These are phyloP conservation scores for Pseudogymnoascus sp. DNA, from an alignment of 2,329 filamentous ascomycete species.

Conservation along the genomic window DNA sequence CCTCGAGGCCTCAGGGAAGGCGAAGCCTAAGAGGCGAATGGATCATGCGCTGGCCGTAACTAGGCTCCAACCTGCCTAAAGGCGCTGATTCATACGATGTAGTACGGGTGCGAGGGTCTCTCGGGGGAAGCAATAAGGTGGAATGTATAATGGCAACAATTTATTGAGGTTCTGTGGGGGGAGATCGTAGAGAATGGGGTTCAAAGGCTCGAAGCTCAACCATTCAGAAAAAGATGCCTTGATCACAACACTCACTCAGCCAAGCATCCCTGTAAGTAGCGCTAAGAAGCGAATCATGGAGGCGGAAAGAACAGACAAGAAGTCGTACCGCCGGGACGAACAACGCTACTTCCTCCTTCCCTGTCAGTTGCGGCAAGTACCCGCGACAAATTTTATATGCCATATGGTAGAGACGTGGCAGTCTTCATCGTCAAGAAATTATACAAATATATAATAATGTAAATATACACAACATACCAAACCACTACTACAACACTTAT, in stretches of 20 bases:
- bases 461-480: not conserved
- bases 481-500: not conserved
- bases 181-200: not conserved
- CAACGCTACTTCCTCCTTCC: constrained; percentile 5
- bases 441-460: not conserved
- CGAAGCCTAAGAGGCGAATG: constrained; percentile 1
- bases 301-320: constrained; percentile 8
- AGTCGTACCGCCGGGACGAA: constrained; percentile 1
- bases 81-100: constrained; percentile 3
- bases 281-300: constrained; percentile 11
- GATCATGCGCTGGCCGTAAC: constrained; percentile 7
- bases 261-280: constrained; percentile 8
- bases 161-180: not conserved
- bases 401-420: not conserved
- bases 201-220: constrained; percentile 2
- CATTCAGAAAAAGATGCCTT: constrained; percentile 10
- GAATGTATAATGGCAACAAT: constrained; percentile 7
- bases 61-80: not conserved
- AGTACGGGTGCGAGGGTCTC: not conserved
- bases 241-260: constrained; percentile 9
- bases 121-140: not conserved
- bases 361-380: constrained; percentile 3
- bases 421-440: not conserved
- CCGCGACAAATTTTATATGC: constrained; percentile 1
- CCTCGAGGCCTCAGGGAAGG: constrained; percentile 8